Evolutionary conservation across 495 filamentous ascomycete genomes (phyloP).

Genomic region (Neurospora sp.): DNA sequence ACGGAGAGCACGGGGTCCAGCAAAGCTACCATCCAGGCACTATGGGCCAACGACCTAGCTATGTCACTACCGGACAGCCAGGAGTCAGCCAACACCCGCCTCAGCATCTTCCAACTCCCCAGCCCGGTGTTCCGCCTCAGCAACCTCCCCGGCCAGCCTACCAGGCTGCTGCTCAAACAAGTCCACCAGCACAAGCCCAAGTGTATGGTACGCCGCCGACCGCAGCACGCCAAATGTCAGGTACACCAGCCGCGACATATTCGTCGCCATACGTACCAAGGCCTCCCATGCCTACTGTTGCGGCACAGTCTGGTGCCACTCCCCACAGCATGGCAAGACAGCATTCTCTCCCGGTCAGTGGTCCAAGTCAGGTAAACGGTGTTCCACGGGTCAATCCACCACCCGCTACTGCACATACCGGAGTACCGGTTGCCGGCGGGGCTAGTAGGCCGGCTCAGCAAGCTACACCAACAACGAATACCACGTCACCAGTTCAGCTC

Average conservation of each 20-base stretch:
- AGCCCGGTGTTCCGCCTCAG: slow-evolving; percentile 11
- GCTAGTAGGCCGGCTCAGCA: slow-evolving; percentile 7
- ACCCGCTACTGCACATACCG: slow-evolving; percentile 1
- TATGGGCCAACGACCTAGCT: slow-evolving; percentile 16
- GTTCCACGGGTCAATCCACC: slow-evolving; percentile 6
- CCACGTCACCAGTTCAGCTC: slow-evolving; percentile 2
- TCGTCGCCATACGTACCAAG: slow-evolving; percentile 35
- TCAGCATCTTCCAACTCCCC: slow-evolving; percentile 13
- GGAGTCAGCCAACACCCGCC: slow-evolving; percentile 16
- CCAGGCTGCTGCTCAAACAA: slow-evolving; percentile 17
- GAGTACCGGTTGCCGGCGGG: background rate
- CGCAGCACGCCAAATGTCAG: slow-evolving; percentile 21
- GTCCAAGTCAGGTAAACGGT: slow-evolving; percentile 11
- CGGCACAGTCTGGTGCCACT: slow-evolving; percentile 8
- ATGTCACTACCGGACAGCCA: slow-evolving; percentile 12
- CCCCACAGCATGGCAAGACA: slow-evolving; percentile 12
- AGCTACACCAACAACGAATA: background rate
- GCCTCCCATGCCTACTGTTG: slow-evolving; percentile 13
- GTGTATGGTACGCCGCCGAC: slow-evolving; percentile 17
- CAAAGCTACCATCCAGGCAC: slow-evolving; percentile 16
- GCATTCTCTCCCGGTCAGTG: slow-evolving; percentile 2
- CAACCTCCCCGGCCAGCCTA: slow-evolving; percentile 21
- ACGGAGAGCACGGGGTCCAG: slow-evolving; percentile 11
- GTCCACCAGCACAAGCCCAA: slow-evolving; percentile 24
- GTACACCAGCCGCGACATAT: slow-evolving; percentile 27